Evolutionary conservation across 202 grass and related monocot species (phyloP).

Genomic region (Brachypodium distachyon): DNA sequence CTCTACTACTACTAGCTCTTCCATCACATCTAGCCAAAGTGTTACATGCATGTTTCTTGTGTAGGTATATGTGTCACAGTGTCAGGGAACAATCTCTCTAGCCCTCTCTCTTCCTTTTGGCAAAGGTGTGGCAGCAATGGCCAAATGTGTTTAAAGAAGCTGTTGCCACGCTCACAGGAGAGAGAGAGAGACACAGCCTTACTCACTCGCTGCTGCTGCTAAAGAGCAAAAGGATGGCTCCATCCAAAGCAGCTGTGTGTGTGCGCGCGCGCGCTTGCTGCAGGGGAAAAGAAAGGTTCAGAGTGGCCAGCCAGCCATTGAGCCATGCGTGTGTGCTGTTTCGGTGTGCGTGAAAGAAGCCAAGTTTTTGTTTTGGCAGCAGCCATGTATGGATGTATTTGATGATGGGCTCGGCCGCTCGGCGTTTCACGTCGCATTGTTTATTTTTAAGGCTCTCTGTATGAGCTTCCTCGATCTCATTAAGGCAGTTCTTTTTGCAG

Average conservation of each 20-base stretch:
- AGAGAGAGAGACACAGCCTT: neutral
- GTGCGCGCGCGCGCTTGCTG: too few species aligned
- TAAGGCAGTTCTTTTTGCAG: too few species aligned
- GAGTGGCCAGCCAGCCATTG: too few species aligned
- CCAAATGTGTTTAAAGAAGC: neutral
- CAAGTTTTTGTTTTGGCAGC: too few species aligned
- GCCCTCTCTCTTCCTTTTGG: neutral
- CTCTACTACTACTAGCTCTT: too few species aligned
- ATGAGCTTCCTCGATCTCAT: too few species aligned
- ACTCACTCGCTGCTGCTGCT: neutral
- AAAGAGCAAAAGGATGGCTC: neutral
- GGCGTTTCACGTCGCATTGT: too few species aligned
- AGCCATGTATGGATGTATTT: too few species aligned
- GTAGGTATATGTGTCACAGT: neutral
- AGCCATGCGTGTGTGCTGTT: neutral
- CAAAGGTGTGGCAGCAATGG: neutral
- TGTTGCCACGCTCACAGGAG: neutral
- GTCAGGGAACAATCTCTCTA: constrained; percentile 15
- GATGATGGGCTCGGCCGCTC: too few species aligned
- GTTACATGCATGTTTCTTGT: too few species aligned
- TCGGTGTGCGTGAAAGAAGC: neutral
- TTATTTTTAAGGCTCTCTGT: too few species aligned
- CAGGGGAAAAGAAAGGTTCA: neutral
- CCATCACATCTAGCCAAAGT: too few species aligned
- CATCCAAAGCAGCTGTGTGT: neutral